Conservation (phyloP, 2,329 filamentous ascomycete genomes). For the Zelopaecilomyces penicillatus region DNA sequence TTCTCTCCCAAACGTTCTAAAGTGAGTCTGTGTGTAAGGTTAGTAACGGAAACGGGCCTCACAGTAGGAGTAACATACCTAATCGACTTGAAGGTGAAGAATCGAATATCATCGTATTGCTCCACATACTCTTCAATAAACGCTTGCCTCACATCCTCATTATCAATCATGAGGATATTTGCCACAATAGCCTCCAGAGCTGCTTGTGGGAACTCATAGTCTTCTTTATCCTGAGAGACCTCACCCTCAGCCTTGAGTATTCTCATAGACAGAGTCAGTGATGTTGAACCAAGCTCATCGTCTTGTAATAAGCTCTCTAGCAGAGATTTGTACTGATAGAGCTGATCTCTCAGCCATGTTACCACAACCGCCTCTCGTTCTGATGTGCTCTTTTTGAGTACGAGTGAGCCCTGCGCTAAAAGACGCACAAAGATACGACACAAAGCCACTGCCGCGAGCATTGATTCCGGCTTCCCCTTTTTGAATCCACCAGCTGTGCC, state of each 20-base stretch:
- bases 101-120: slow-evolving; percentile 76
- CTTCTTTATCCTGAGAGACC: slow-evolving; percentile 49
- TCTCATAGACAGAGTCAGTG: slow-evolving; percentile 73
- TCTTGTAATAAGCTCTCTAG: slow-evolving; percentile 55
- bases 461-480: slow-evolving; percentile 42
- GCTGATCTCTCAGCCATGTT: slow-evolving; percentile 68
- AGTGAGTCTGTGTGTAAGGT: slow-evolving; percentile 14
- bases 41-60: not conserved
- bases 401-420: slow-evolving; percentile 63
- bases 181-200: slow-evolving; percentile 59
- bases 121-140: slow-evolving; percentile 73
- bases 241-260: slow-evolving; percentile 72
- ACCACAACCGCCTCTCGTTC: slow-evolving; percentile 69
- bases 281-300: slow-evolving; percentile 58
- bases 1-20: slow-evolving; percentile 16
- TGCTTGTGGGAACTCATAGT: slow-evolving; percentile 60
- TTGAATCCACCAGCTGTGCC: slow-evolving; percentile 41
- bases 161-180: slow-evolving; percentile 49
- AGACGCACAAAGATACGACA: slow-evolving; percentile 81
- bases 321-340: slow-evolving; percentile 59
- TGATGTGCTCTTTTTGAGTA: slow-evolving; percentile 53
- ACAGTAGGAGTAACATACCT: slow-evolving; percentile 46
- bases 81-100: slow-evolving; percentile 68
- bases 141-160: slow-evolving; percentile 55
- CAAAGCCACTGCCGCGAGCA: slow-evolving; percentile 68